Conservation (phyloP, 108 stramenopile species). For the Cyclotella choctawhatcheeana region DNA sequence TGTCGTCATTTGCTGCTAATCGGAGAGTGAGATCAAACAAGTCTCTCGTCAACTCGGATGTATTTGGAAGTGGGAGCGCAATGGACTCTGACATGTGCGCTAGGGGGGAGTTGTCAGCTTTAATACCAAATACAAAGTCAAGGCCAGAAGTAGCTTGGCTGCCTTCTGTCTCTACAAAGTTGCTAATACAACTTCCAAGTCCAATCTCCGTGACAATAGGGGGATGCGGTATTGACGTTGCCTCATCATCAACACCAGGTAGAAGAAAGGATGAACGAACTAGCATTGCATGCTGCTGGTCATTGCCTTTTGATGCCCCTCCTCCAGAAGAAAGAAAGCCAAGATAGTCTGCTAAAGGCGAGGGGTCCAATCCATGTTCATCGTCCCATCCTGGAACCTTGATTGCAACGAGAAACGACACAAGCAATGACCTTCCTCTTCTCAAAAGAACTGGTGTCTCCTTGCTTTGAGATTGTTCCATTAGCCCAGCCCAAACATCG, state of each 20-base stretch:
- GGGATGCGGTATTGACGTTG: conserved; percentile 24
- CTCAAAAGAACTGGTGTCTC: conserved; percentile 35
- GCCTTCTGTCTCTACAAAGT: conserved; percentile 25
- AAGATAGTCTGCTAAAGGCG: conserved; percentile 43
- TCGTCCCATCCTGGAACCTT: conserved; percentile 43
- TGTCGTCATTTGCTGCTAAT: conserved; percentile 40
- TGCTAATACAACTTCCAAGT: conserved; percentile 34
- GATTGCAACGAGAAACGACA: conserved; percentile 33
- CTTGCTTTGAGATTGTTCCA: conserved; percentile 34
- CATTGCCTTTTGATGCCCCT: not conserved
- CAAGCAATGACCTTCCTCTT: conserved; percentile 39
- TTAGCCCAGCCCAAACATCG: conserved; percentile 26
- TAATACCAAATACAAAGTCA: conserved; percentile 1
- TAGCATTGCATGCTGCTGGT: conserved; percentile 12
- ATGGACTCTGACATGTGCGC: conserved; percentile 22
- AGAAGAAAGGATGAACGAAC: conserved; percentile 36
- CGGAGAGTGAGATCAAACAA: conserved; percentile 47
- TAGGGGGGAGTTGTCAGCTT: not conserved
- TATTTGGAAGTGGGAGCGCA: conserved; percentile 32
- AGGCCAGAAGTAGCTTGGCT: not conserved
- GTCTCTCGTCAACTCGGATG: conserved; percentile 37
- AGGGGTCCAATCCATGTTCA: conserved; percentile 6
- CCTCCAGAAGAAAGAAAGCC: conserved; percentile 35
- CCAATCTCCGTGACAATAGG: conserved; percentile 48
- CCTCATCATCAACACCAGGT: conserved; percentile 16